These are phyloP conservation scores for Suillus cothurnatus DNA, from an alignment of 768 basidiomycete genomes.

Conservation along the genomic window DNA sequence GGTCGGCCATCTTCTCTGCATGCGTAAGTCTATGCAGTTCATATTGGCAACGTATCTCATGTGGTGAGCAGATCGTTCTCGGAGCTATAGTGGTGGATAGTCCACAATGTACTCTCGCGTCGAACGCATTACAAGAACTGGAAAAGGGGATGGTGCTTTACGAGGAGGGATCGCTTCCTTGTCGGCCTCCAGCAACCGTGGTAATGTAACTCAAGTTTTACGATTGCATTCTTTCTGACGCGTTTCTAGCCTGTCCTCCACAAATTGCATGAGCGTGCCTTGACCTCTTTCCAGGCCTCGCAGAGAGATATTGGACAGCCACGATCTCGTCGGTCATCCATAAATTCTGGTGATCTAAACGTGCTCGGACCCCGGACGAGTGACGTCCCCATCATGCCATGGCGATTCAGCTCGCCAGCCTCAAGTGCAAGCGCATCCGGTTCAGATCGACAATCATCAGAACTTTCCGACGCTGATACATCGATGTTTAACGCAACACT, in stretches of 20 bases:
- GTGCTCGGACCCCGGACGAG: constrained; percentile 41
- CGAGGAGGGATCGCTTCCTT: constrained; percentile 42
- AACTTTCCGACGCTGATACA: constrained; percentile 4
- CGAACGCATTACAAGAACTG: constrained; percentile 41
- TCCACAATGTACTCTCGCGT: constrained; percentile 45
- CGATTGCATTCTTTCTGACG: constrained; percentile 3
- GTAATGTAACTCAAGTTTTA: constrained; percentile 24
- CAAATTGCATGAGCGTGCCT: constrained; percentile 40
- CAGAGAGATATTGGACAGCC: constrained; percentile 17
- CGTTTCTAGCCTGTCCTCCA: constrained; percentile 38
- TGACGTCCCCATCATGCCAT: constrained; percentile 32
- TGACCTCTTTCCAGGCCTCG: constrained; percentile 31
- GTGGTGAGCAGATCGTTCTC: constrained; percentile 40
- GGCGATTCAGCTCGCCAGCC: constrained; percentile 32
- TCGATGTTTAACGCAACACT: constrained; percentile 9
- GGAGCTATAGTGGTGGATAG: constrained; percentile 49
- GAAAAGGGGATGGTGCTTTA: constrained; percentile 41
- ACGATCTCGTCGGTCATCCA: neutral
- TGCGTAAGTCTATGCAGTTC: constrained; percentile 40
- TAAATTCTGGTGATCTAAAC: constrained; percentile 26
- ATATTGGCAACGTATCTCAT: neutral
- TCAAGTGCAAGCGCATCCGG: constrained; percentile 13
- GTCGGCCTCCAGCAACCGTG: constrained; percentile 39
- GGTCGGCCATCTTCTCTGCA: constrained; percentile 51
- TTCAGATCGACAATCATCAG: neutral